Conservation (phyloP, 306 rosid genomes). For the Cicer arietinum region DNA sequence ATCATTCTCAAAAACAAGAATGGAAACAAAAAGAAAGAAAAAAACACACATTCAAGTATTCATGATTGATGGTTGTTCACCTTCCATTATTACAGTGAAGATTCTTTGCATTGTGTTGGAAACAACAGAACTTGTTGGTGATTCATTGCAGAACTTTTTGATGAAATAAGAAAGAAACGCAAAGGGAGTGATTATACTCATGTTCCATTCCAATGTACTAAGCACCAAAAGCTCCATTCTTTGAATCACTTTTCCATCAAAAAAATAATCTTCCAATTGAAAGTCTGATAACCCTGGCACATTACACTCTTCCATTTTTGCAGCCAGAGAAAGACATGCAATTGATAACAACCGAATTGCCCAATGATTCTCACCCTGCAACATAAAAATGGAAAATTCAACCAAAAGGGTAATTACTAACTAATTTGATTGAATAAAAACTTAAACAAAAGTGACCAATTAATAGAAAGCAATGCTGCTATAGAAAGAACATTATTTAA, state of each 20-base stretch:
- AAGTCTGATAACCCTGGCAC: conserved; percentile 63
- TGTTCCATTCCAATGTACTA: conserved; percentile 70
- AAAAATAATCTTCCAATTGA: conserved; percentile 55
- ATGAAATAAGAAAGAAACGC: conserved; percentile 69
- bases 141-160: conserved; percentile 53
- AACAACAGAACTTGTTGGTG: conserved; percentile 46
- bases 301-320: conserved; percentile 77
- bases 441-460: not conserved
- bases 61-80: conserved; percentile 42
- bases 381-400: conserved; percentile 30
- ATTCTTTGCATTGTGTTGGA: conserved; percentile 55
- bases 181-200: conserved; percentile 72
- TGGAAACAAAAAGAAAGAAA: not conserved
- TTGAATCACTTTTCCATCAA: conserved; percentile 57
- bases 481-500: not conserved
- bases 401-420: conserved; percentile 31
- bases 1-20: not conserved
- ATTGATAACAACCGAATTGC: conserved; percentile 66
- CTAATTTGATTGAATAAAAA: conserved; percentile 14
- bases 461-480: not conserved
- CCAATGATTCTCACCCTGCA: conserved; percentile 75
- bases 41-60: not conserved
- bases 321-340: conserved; percentile 80
- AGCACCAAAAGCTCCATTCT: conserved; percentile 86
- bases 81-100: conserved; percentile 58